Conservation (phyloP, 352 stramenopile species). For the Nothophytophthora sp. region DNA sequence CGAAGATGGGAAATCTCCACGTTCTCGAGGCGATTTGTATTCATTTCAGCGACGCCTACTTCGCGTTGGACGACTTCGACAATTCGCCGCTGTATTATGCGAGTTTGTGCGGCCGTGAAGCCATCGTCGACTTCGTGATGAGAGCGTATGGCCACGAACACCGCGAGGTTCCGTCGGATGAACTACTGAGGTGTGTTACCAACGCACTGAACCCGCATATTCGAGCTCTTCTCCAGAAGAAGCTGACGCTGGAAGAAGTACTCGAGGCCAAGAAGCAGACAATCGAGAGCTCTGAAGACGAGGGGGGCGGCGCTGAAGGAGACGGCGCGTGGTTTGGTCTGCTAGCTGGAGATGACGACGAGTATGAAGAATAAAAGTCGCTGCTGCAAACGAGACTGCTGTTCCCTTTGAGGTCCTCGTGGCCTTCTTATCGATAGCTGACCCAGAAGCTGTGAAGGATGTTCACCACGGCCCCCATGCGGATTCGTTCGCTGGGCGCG, state of each 20-base stretch:
- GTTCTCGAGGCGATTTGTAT: slow-evolving; percentile 24
- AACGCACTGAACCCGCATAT: slow-evolving; percentile 29
- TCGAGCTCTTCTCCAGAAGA: slow-evolving; percentile 29
- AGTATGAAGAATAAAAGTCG: too few relatives aligned
- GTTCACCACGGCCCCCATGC: too few relatives aligned
- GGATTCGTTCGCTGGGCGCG: slow-evolving; percentile 1
- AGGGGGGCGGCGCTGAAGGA: slow-evolving; percentile 9
- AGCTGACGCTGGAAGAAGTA: slow-evolving; percentile 28
- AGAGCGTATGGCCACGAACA: slow-evolving; percentile 15
- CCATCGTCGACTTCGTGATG: slow-evolving; percentile 26
- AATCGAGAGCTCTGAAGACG: neutral
- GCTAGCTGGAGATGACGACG: slow-evolving; percentile 12
- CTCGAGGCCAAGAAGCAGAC: slow-evolving; percentile 12
- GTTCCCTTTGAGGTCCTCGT: too few relatives aligned
- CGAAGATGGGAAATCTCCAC: slow-evolving; percentile 23
- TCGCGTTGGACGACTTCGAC: slow-evolving; percentile 28
- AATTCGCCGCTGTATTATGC: slow-evolving; percentile 42
- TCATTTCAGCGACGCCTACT: slow-evolving; percentile 15
- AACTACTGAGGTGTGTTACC: slow-evolving; percentile 35
- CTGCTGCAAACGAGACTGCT: too few relatives aligned
- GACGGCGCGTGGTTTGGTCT: slow-evolving; percentile 20
- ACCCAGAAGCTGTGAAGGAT: too few relatives aligned
- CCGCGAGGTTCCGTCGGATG: slow-evolving; percentile 15
- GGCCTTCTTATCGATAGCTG: too few relatives aligned
- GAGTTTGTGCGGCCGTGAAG: slow-evolving; percentile 29